phyloP scores from a whole-genome alignment of 148 eudicot genomes.

The Fagopyrum esculentum region DNA sequence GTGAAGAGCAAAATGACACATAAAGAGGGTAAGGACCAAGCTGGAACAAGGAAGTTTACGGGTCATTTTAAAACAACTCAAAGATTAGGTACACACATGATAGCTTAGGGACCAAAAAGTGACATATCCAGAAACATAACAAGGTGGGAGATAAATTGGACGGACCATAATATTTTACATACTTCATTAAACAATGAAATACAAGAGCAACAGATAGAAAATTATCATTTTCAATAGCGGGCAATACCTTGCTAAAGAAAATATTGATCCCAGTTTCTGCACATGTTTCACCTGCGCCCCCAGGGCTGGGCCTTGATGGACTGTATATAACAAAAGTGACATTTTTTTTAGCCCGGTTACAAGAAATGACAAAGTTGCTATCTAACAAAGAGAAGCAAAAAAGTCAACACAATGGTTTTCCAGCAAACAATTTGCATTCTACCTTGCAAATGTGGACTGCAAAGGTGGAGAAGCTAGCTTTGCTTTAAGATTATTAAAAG shows the following conservation, averaged over 20 bases:
- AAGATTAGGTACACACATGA: no score
- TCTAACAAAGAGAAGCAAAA: background rate
- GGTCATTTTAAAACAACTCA: no score
- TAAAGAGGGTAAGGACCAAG: no score
- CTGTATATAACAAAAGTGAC: slow-evolving; percentile 29
- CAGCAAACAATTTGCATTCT: slow-evolving; percentile 2
- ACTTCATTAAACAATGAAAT: background rate
- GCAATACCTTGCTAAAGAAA: slow-evolving; percentile 73
- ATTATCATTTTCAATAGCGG: no score
- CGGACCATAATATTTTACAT: background rate
- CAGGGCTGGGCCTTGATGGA: slow-evolving; percentile 80
- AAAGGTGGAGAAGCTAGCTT: slow-evolving; percentile 77
- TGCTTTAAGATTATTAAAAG: slow-evolving; percentile 55
- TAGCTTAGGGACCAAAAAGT: background rate
- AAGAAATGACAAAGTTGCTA: slow-evolving; percentile 1
- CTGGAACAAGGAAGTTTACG: no score
- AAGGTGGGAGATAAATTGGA: background rate
- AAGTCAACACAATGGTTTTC: background rate
- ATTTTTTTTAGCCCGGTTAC: slow-evolving; percentile 2
- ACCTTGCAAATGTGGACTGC: slow-evolving; percentile 99
- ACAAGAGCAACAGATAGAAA: no score
- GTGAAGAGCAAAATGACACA: no score
- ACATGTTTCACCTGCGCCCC: slow-evolving; percentile 97
- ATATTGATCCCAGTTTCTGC: slow-evolving; percentile 89
- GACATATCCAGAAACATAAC: background rate